Conservation (phyloP, 495 filamentous ascomycete genomes). For the Hyphodiscus hymeniophilus region DNA sequence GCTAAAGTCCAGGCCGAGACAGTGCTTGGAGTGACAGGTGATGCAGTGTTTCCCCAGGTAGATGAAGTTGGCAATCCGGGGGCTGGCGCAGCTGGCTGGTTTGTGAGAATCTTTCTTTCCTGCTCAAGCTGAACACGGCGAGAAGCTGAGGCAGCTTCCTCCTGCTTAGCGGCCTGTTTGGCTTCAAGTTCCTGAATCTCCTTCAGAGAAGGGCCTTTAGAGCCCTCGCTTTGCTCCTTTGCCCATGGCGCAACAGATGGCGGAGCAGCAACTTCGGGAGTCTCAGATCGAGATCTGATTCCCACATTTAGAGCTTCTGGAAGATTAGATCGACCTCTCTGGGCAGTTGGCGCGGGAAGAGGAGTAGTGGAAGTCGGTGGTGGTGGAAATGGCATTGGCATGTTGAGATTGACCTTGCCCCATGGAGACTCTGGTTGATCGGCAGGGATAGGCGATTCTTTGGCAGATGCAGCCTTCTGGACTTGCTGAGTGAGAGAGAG, state of each 20-base stretch:
- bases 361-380: slow-evolving; percentile 66
- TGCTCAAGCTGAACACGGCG: slow-evolving; percentile 73
- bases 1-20: slow-evolving; percentile 58
- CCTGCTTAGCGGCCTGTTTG: slow-evolving; percentile 82
- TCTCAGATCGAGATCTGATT: slow-evolving; percentile 66
- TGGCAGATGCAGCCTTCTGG: slow-evolving; percentile 62
- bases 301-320: slow-evolving; percentile 70
- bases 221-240: slow-evolving; percentile 65
- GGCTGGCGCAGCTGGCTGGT: slow-evolving; percentile 55
- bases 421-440: slow-evolving; percentile 48
- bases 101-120: slow-evolving; percentile 45
- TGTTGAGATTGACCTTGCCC: slow-evolving; percentile 49
- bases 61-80: slow-evolving; percentile 80
- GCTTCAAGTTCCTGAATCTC: slow-evolving; percentile 97
- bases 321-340: slow-evolving; percentile 73
- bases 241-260: slow-evolving; percentile 90
- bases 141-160: slow-evolving; percentile 73
- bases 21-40: slow-evolving; percentile 37
- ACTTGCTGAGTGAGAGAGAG: slow-evolving; percentile 83
- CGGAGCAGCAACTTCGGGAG: slow-evolving; percentile 43
- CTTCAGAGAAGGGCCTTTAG: slow-evolving; percentile 87
- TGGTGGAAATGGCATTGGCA: slow-evolving; percentile 76
- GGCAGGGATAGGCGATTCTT: slow-evolving; percentile 45
- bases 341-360: slow-evolving; percentile 77
- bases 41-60: slow-evolving; percentile 81